These are phyloP conservation scores for Aspergillus cavernicola DNA, from an alignment of 495 filamentous ascomycete genomes.

Conservation along the genomic window DNA sequence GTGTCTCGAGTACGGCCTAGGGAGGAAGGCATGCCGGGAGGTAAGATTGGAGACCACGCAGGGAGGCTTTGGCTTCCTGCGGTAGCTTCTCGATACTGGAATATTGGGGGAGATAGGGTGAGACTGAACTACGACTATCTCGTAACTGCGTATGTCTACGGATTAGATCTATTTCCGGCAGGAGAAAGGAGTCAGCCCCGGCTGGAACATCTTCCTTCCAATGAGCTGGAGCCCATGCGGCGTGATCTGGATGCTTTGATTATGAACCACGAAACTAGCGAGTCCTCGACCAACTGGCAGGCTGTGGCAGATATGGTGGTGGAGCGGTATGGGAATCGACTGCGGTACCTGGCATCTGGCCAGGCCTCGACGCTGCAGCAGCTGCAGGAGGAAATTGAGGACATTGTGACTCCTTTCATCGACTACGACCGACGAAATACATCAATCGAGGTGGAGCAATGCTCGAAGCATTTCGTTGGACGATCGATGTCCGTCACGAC, in stretches of 20 bases:
- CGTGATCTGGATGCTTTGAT: conserved; percentile 40
- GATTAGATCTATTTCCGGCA: conserved; percentile 46
- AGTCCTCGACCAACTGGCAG: conserved; percentile 53
- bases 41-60: not conserved
- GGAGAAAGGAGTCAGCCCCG: conserved; percentile 39
- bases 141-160: conserved; percentile 55
- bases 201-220: conserved; percentile 31
- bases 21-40: conserved; percentile 17
- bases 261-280: conserved; percentile 16
- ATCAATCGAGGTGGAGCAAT: conserved; percentile 39
- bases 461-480: conserved; percentile 47
- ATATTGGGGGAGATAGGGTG: conserved; percentile 52
- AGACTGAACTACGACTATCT: conserved; percentile 58
- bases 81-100: conserved; percentile 53
- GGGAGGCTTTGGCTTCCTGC: conserved; percentile 31
- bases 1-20: conserved; percentile 26
- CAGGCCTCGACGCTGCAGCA: conserved; percentile 27
- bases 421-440: conserved; percentile 39
- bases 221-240: conserved; percentile 39
- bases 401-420: conserved; percentile 47
- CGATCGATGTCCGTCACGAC: conserved; percentile 4
- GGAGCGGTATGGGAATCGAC: conserved; percentile 49
- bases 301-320: conserved; percentile 58
- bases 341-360: conserved; percentile 45
- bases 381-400: conserved; percentile 43